Evolutionary conservation across 306 rosid genomes (phyloP).

Genomic region (Sophora flavescens): DNA sequence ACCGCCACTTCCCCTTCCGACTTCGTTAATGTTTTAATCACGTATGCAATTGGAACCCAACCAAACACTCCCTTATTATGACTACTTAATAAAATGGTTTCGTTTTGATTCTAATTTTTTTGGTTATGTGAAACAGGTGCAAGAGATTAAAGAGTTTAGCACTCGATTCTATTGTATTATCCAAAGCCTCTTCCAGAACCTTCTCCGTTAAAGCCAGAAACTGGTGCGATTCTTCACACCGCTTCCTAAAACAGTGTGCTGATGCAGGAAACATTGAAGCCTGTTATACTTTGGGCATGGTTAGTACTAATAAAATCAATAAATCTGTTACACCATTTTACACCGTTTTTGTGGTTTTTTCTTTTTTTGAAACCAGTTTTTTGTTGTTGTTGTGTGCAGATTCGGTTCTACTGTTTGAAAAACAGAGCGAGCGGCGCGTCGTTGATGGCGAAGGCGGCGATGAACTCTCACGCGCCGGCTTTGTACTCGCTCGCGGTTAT

Average conservation of each 20-base stretch:
- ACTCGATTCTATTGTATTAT: slow-evolving; percentile 63
- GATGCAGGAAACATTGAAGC: slow-evolving; percentile 94
- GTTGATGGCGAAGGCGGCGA: slow-evolving; percentile 94
- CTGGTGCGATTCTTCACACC: slow-evolving; percentile 86
- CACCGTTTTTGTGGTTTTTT: not conserved
- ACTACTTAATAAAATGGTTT: too few species aligned
- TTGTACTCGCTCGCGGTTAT: slow-evolving; percentile 89
- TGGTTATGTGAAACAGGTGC: slow-evolving; percentile 63
- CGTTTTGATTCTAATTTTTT: not conserved
- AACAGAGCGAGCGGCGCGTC: slow-evolving; percentile 95
- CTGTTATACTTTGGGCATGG: slow-evolving; percentile 94
- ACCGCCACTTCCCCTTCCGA: slow-evolving; percentile 70
- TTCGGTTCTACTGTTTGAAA: slow-evolving; percentile 90
- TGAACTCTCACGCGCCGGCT: slow-evolving; percentile 87
- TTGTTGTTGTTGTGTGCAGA: slow-evolving; percentile 45
- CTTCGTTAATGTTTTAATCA: slow-evolving; percentile 68
- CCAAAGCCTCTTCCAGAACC: slow-evolving; percentile 68
- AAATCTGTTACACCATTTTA: not conserved
- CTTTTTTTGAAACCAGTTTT: not conserved
- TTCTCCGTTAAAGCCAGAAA: slow-evolving; percentile 59
- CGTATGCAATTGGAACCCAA: slow-evolving; percentile 54
- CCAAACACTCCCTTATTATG: not conserved
- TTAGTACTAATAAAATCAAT: slow-evolving; percentile 41
- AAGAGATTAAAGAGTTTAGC: slow-evolving; percentile 80
- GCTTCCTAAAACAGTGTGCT: slow-evolving; percentile 78